These are phyloP conservation scores for Phytophthora sansomeana DNA, from an alignment of 352 stramenopile genomes.

Conservation along the genomic window DNA sequence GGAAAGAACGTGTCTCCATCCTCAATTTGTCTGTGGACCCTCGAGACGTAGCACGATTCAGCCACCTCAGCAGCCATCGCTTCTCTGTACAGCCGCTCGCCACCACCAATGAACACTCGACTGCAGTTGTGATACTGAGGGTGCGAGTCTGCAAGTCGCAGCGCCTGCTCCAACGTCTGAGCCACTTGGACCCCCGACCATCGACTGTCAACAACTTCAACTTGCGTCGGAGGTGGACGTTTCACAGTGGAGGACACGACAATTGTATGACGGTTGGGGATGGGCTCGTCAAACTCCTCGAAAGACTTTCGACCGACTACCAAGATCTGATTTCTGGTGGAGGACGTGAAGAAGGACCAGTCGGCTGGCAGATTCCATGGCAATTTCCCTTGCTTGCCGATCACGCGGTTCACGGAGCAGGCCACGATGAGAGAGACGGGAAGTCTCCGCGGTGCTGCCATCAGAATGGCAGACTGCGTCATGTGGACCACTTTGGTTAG, in stretches of 20 bases:
- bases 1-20: conserved; percentile 71
- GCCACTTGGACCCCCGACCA: conserved; percentile 42
- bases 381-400: conserved; percentile 57
- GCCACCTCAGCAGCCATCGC: conserved; percentile 51
- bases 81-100: conserved; percentile 67
- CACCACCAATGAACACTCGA: conserved; percentile 71
- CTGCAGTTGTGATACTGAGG: conserved; percentile 46
- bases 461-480: conserved; percentile 1
- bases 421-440: conserved; percentile 73
- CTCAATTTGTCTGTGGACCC: conserved; percentile 54
- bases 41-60: conserved; percentile 70
- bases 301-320: conserved; percentile 72
- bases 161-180: conserved; percentile 50
- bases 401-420: conserved; percentile 75
- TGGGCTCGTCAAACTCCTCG: conserved; percentile 52
- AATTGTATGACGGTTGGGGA: conserved; percentile 68
- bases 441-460: conserved; percentile 13
- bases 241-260: conserved; percentile 45
- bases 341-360: conserved; percentile 76
- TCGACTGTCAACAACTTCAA: background rate
- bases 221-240: conserved; percentile 4
- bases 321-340: conserved; percentile 61
- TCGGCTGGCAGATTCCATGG: conserved; percentile 72
- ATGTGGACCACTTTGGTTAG: conserved; percentile 21
- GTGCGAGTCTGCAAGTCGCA: conserved; percentile 43